Conservation (phyloP, 352 stramenopile genomes). For the Elongisporangium prolatum region DNA sequence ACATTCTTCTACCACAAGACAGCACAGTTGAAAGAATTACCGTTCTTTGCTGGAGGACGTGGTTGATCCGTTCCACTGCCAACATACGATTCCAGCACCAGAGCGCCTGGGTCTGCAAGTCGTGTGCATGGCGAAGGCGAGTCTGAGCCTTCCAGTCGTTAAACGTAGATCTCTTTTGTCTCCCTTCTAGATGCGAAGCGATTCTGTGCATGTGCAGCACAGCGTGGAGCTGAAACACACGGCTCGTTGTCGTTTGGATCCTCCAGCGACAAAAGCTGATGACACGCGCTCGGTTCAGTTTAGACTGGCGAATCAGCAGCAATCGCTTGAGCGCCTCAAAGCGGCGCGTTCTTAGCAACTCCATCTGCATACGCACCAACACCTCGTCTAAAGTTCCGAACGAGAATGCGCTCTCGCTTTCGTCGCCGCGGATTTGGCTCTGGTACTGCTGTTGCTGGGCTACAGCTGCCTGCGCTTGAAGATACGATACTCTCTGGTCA, state of each 20-base stretch:
- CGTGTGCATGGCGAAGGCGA: slow-evolving; percentile 26
- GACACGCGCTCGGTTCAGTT: slow-evolving; percentile 25
- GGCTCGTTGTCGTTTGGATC: slow-evolving; percentile 20
- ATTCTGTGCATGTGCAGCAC: slow-evolving; percentile 42
- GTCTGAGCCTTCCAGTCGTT: slow-evolving; percentile 37
- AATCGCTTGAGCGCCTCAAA: slow-evolving; percentile 63
- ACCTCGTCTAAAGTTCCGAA: slow-evolving; percentile 56
- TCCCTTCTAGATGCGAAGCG: slow-evolving; percentile 22
- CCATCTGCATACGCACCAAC: slow-evolving; percentile 56
- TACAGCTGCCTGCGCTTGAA: slow-evolving; percentile 30
- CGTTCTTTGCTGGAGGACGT: slow-evolving; percentile 32
- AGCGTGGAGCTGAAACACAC: slow-evolving; percentile 21
- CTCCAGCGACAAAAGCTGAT: slow-evolving; percentile 39
- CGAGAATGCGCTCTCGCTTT: slow-evolving; percentile 29
- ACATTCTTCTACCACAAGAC: neutral
- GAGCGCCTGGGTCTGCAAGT: slow-evolving; percentile 35
- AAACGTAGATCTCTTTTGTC: slow-evolving; percentile 25
- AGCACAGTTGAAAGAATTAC: slow-evolving; percentile 15
- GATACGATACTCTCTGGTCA: slow-evolving; percentile 49
- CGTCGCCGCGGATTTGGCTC: neutral
- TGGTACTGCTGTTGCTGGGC: neutral
- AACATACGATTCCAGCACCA: slow-evolving; percentile 68
- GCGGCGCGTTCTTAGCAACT: slow-evolving; percentile 53
- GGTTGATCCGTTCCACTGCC: slow-evolving; percentile 47
- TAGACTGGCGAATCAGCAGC: slow-evolving; percentile 45